Percentiles rank a stretch among this genome's conserved stretches.
These are phyloP conservation scores for Podila epigama DNA, from an alignment of 192 early-diverging fungal genomes.

Conservation along the genomic window DNA sequence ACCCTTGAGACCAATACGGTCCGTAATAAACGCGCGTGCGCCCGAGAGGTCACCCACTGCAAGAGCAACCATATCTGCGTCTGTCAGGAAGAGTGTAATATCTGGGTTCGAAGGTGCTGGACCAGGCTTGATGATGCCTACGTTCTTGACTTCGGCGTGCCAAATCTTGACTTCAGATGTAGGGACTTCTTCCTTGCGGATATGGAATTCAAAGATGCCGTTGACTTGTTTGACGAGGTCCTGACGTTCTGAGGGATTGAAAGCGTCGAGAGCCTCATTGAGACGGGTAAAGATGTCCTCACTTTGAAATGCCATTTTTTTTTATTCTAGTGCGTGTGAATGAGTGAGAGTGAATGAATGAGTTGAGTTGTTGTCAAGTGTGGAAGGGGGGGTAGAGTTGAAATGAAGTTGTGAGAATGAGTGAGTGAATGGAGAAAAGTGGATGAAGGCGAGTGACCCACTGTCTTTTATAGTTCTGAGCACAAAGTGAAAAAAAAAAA, in stretches of 20 bases:
- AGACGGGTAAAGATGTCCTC: conserved; percentile 73
- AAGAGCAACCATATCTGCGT: conserved; percentile 7
- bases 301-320: conserved; percentile 64
- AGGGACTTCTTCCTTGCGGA: background rate
- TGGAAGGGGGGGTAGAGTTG: background rate
- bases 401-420: background rate
- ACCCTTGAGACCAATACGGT: conserved; percentile 10
- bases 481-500: background rate
- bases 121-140: background rate
- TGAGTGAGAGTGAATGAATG: background rate
- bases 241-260: conserved; percentile 62
- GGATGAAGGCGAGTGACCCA: background rate
- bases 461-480: background rate
- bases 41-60: conserved; percentile 9
- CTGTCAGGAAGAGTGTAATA: conserved; percentile 3
- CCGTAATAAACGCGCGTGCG: background rate
- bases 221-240: conserved; percentile 70
- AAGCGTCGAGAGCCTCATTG: conserved; percentile 53
- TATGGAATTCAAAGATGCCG: conserved; percentile 79
- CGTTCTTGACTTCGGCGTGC: conserved; percentile 14
- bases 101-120: conserved; percentile 4
- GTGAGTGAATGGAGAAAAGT: background rate
- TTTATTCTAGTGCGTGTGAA: background rate
- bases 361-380: background rate
- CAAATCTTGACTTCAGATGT: conserved; percentile 10